Conservation (phyloP, 768 basidiomycete species). For the Hericium coralloides region DNA sequence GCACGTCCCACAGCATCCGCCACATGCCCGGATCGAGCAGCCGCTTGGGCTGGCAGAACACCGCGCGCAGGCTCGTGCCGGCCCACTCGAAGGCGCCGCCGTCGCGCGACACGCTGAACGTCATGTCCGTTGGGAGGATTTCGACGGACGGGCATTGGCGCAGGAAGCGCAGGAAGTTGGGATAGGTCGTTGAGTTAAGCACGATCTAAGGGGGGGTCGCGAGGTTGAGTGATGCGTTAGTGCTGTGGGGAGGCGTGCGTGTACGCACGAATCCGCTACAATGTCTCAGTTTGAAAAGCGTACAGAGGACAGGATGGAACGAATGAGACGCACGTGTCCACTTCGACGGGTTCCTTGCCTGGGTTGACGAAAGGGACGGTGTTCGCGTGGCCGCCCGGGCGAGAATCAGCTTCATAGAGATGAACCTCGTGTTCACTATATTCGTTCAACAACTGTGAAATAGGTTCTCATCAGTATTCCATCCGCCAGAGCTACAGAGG, state of each 20-base stretch:
- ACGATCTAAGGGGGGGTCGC: slow-evolving; percentile 44
- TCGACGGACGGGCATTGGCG: slow-evolving; percentile 35
- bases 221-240: not conserved
- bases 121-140: slow-evolving; percentile 60
- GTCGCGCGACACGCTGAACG: slow-evolving; percentile 70
- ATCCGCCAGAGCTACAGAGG: not conserved
- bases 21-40: slow-evolving; percentile 59
- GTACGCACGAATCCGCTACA: slow-evolving; percentile 48
- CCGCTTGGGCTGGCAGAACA: slow-evolving; percentile 61
- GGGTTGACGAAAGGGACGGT: slow-evolving; percentile 47
- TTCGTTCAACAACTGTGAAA: slow-evolving; percentile 55
- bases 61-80: slow-evolving; percentile 46
- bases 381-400: slow-evolving; percentile 72
- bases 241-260: not conserved
- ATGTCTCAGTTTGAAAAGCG: too few species aligned
- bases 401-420: slow-evolving; percentile 57
- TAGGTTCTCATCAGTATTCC: not conserved
- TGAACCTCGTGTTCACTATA: slow-evolving; percentile 68
- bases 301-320: too few species aligned
- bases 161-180: slow-evolving; percentile 70
- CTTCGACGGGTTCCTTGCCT: slow-evolving; percentile 35
- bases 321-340: slow-evolving; percentile 55
- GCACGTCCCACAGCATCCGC: slow-evolving; percentile 61
- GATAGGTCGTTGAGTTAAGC: slow-evolving; percentile 68
- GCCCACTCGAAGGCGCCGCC: slow-evolving; percentile 69